A percentile compares a stretch with the other conserved stretches of the same genome.
These are phyloP conservation scores for Alternaria alternata DNA, from an alignment of 2,329 filamentous ascomycete species.

Conservation along the genomic window DNA sequence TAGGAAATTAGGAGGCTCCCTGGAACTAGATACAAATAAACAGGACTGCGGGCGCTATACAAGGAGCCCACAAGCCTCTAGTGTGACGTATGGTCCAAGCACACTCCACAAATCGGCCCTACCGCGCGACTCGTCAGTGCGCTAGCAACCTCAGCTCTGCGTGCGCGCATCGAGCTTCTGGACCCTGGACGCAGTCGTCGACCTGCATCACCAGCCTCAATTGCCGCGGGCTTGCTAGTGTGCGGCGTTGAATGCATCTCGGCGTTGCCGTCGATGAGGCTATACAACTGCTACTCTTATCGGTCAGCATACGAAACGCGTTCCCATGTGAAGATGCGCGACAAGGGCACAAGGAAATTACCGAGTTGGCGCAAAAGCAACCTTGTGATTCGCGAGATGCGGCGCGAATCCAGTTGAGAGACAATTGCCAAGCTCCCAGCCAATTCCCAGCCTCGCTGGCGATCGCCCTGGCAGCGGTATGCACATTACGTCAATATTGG, in stretches of 20 bases:
- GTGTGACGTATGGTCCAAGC: constrained; percentile 29
- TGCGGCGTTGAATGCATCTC: constrained; percentile 14
- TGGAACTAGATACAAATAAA: constrained; percentile 26
- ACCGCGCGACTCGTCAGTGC: constrained; percentile 8
- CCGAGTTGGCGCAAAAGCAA: constrained; percentile 17
- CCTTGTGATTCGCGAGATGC: constrained; percentile 16
- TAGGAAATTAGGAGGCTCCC: constrained; percentile 15
- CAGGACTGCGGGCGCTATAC: constrained; percentile 26
- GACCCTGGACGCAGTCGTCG: constrained; percentile 17
- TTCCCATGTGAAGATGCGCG: constrained; percentile 16
- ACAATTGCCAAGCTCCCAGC: constrained; percentile 20
- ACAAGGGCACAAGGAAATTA: constrained; percentile 9
- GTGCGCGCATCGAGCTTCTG: constrained; percentile 18
- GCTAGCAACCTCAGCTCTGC: constrained; percentile 15
- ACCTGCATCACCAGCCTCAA: constrained; percentile 25
- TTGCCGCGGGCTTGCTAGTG: constrained; percentile 2
- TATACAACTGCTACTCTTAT: constrained; percentile 1
- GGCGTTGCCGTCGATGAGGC: constrained; percentile 17
- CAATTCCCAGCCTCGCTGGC: constrained; percentile 17
- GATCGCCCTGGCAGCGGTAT: constrained; percentile 20
- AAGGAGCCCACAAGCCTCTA: constrained; percentile 20
- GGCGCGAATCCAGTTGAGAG: constrained; percentile 9
- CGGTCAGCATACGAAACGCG: constrained; percentile 4
- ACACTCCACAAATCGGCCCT: constrained; percentile 26
- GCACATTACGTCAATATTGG: constrained; percentile 22